These are phyloP conservation scores for Metarhizium anisopliae DNA, from an alignment of 2,329 filamentous ascomycete species.

Conservation along the genomic window DNA sequence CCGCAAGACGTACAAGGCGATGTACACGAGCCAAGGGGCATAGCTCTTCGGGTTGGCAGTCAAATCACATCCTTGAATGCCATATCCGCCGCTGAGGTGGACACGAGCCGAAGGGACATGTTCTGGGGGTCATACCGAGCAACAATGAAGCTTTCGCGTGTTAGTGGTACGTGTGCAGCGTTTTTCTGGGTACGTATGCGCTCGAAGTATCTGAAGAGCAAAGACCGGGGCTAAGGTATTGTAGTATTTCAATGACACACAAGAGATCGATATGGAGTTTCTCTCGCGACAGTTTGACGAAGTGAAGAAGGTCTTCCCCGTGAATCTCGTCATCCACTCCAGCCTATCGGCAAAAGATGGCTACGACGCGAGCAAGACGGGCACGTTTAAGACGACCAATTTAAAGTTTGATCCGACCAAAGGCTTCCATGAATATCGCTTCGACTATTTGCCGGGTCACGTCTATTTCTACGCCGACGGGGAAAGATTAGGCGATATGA, in stretches of 20 bases:
- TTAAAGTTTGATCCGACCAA: slow-evolving; percentile 58
- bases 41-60: slow-evolving; percentile 47
- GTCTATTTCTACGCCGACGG: slow-evolving; percentile 66
- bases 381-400: slow-evolving; percentile 45
- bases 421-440: slow-evolving; percentile 68
- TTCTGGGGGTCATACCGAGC: slow-evolving; percentile 63
- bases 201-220: not conserved
- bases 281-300: slow-evolving; percentile 55
- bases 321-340: slow-evolving; percentile 72
- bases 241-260: slow-evolving; percentile 68
- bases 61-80: slow-evolving; percentile 33
- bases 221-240: not conserved
- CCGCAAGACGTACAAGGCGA: slow-evolving; percentile 16
- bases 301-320: slow-evolving; percentile 40
- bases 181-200: slow-evolving; percentile 60
- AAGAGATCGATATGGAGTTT: slow-evolving; percentile 77
- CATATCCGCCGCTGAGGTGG: slow-evolving; percentile 56
- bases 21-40: slow-evolving; percentile 32
- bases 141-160: slow-evolving; percentile 52
- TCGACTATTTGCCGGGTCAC: slow-evolving; percentile 57
- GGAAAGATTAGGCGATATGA: slow-evolving; percentile 44
- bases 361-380: slow-evolving; percentile 53
- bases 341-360: slow-evolving; percentile 46
- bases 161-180: slow-evolving; percentile 62
- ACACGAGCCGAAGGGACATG: slow-evolving; percentile 51